Evolutionary conservation across 495 filamentous ascomycete genomes (phyloP).

Genomic region (Immersiella caudata): DNA sequence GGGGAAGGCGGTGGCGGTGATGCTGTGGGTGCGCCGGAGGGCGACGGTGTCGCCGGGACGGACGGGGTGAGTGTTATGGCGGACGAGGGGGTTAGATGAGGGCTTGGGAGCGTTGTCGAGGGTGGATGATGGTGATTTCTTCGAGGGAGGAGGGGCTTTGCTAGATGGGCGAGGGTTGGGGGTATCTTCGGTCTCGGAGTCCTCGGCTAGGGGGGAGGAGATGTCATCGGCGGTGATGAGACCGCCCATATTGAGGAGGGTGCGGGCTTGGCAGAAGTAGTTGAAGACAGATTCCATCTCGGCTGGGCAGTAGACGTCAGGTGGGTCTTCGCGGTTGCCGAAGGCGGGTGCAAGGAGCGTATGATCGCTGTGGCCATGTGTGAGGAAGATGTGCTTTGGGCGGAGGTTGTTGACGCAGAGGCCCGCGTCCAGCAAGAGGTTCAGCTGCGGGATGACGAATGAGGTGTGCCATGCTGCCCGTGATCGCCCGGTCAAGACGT

Average conservation of each 20-base stretch:
- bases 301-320: constrained; percentile 40
- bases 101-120: too few species aligned
- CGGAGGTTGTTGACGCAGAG: constrained; percentile 40
- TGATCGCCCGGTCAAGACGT: constrained; percentile 41
- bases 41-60: constrained; percentile 26
- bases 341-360: constrained; percentile 38
- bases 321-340: constrained; percentile 36
- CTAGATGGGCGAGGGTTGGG: constrained; percentile 3
- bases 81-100: constrained; percentile 14
- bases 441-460: constrained; percentile 44
- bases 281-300: constrained; percentile 36
- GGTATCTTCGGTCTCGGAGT: not conserved
- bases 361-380: constrained; percentile 48
- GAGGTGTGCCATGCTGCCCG: constrained; percentile 50
- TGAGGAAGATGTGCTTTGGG: constrained; percentile 47
- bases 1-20: constrained; percentile 36
- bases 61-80: constrained; percentile 35
- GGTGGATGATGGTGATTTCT: too few species aligned
- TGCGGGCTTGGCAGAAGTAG: constrained; percentile 34
- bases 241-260: constrained; percentile 35
- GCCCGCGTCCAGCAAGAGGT: constrained; percentile 44
- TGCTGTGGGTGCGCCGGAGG: constrained; percentile 28
- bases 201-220: not conserved
- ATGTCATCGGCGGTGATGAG: constrained; percentile 17
- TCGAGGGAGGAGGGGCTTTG: too few species aligned